These are phyloP conservation scores for Hemileccinum rubropunctum DNA, from an alignment of 768 basidiomycete genomes.

Conservation along the genomic window DNA sequence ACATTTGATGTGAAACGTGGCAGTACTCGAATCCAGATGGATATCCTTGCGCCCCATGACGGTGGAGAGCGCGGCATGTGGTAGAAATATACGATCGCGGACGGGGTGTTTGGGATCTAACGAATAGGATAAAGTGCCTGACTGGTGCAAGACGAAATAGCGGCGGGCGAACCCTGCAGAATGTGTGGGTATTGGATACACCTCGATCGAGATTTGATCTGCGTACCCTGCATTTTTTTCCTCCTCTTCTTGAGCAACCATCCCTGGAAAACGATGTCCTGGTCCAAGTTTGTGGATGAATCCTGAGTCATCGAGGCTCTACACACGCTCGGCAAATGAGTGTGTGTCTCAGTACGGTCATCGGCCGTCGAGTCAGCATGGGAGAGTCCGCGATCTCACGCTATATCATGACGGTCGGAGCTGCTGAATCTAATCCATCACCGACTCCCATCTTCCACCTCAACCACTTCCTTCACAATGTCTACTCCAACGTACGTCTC, in stretches of 20 bases:
- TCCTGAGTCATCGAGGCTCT: conserved; percentile 2
- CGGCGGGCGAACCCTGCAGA: conserved; percentile 76
- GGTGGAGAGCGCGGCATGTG: conserved; percentile 76
- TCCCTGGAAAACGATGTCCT: conserved; percentile 54
- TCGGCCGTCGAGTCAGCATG: neutral
- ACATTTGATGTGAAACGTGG: conserved; percentile 83
- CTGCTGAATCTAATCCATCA: conserved; percentile 27
- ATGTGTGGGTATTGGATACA: too few species aligned
- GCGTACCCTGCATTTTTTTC: conserved; percentile 82
- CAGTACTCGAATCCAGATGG: conserved; percentile 71
- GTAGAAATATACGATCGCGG: conserved; percentile 65
- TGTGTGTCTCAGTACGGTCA: neutral
- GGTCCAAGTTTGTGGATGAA: conserved; percentile 3
- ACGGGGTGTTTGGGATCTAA: conserved; percentile 68
- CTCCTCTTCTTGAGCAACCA: conserved; percentile 86
- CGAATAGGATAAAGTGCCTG: conserved; percentile 72
- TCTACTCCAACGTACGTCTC: conserved; percentile 50
- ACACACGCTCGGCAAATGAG: neutral
- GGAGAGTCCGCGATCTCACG: conserved; percentile 17
- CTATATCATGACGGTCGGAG: neutral
- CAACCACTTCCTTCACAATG: conserved; percentile 36
- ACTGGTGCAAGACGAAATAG: conserved; percentile 68
- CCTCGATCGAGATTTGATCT: neutral
- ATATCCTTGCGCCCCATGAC: conserved; percentile 73
- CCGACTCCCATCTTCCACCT: conserved; percentile 27